phyloP scores from a whole-genome alignment of 805 yeast species.

The Kregervanrija fluxuum region DNA sequence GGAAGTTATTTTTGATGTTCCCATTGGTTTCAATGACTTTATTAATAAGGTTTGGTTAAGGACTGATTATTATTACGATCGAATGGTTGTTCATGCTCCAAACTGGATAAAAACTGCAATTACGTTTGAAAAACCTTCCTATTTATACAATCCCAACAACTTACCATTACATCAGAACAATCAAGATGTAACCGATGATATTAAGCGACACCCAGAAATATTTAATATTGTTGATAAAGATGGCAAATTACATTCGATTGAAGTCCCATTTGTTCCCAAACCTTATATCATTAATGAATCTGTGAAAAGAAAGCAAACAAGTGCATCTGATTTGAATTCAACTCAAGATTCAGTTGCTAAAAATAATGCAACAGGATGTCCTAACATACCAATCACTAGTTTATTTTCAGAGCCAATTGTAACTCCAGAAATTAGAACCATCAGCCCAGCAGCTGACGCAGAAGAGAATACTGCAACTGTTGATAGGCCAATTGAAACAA shows the following conservation, averaged over 20 bases:
- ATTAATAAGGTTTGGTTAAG: constrained; percentile 23
- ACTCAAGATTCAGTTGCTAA: not conserved
- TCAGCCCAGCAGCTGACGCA: not conserved
- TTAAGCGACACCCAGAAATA: not conserved
- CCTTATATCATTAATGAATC: constrained; percentile 8
- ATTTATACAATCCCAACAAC: not conserved
- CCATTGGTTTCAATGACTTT: constrained; percentile 12
- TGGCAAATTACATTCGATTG: not conserved
- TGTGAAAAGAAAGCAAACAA: constrained; percentile 1
- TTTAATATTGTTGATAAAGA: not conserved
- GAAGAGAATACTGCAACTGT: constrained; percentile 1
- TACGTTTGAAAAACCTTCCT: not conserved
- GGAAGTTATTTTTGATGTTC: constrained; percentile 20
- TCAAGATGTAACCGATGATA: not conserved
- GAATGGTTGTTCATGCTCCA: constrained; percentile 32
- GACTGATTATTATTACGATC: constrained; percentile 33
- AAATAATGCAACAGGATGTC: not conserved
- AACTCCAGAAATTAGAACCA: not conserved
- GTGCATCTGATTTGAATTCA: not conserved
- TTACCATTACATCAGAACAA: not conserved
- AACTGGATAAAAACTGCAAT: not conserved
- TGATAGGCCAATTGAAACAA: not conserved
- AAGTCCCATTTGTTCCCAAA: constrained; percentile 7
- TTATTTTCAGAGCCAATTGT: not conserved
- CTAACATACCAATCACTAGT: not conserved